Conservation (phyloP, 2,329 filamentous ascomycete species). For the Polychaeton citri region DNA sequence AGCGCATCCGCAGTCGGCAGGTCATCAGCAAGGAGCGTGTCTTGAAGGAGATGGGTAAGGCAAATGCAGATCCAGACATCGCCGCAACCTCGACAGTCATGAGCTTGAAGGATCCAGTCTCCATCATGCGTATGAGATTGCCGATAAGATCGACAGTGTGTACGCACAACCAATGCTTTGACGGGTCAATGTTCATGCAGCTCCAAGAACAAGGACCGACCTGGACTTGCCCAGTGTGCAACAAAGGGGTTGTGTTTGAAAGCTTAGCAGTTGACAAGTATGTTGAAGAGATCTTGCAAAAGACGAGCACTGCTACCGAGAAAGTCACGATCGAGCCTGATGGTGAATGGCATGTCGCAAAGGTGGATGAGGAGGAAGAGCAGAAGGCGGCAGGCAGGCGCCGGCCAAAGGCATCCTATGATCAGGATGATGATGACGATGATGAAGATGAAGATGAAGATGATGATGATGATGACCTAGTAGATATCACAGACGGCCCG, state of each 20-base stretch:
- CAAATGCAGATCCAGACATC: constrained; percentile 69
- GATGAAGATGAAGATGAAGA: constrained; percentile 31
- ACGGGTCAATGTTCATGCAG: constrained; percentile 81
- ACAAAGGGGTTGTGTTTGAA: constrained; percentile 67
- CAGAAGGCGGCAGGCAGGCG: constrained; percentile 22
- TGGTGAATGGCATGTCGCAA: constrained; percentile 56
- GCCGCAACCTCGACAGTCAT: constrained; percentile 77
- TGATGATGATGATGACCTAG: constrained; percentile 31
- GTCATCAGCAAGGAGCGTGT: constrained; percentile 72
- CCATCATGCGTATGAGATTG: constrained; percentile 64
- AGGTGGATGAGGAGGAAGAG: constrained; percentile 33
- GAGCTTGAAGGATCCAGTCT: constrained; percentile 85
- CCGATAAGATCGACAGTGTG: constrained; percentile 72
- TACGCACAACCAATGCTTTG: constrained; percentile 88
- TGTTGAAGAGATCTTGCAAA: constrained; percentile 71
- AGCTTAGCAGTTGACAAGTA: constrained; percentile 81
- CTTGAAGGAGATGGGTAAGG: constrained; percentile 64
- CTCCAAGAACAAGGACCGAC: constrained; percentile 92
- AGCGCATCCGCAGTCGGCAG: constrained; percentile 50
- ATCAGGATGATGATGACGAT: constrained; percentile 26
- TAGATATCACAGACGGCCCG: constrained; percentile 28
- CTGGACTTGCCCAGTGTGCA: constrained; percentile 93
- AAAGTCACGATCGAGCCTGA: constrained; percentile 84
- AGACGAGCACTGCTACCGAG: constrained; percentile 57
- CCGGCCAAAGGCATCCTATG: constrained; percentile 16